Percentiles rank a stretch among this genome's conserved stretches.
Conservation (phyloP, 2,329 filamentous ascomycete species). For the Helminthosporium solani region DNA sequence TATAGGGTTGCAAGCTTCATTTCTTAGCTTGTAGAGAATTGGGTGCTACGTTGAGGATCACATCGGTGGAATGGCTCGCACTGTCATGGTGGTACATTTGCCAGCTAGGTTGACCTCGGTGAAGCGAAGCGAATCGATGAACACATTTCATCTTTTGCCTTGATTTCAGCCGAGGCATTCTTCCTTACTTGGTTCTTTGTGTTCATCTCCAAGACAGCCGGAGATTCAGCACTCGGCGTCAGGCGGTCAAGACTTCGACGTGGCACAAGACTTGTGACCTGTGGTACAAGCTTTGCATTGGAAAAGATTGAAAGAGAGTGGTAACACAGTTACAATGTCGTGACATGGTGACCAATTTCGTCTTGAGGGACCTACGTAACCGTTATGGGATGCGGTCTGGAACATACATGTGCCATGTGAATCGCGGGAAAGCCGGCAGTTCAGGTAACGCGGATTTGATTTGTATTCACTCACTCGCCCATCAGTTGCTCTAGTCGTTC, state of each 20-base stretch:
- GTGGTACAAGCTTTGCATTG: conserved; percentile 23
- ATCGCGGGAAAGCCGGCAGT: background rate
- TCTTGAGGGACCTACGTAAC: background rate
- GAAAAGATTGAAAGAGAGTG: conserved; percentile 11
- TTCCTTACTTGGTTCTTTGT: background rate
- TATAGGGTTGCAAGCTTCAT: too few species aligned
- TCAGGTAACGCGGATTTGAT: background rate
- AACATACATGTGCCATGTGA: background rate
- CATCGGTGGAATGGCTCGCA: too few species aligned
- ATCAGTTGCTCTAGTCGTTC: background rate
- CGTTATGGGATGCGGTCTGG: background rate
- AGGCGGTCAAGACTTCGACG: conserved; percentile 1
- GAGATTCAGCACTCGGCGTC: background rate
- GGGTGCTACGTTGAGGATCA: too few species aligned
- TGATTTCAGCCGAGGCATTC: conserved; percentile 3
- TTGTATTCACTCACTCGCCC: background rate
- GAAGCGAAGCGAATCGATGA: background rate
- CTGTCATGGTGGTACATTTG: too few species aligned
- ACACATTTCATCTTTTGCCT: background rate
- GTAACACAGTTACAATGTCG: background rate
- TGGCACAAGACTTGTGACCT: conserved; percentile 14
- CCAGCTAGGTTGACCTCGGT: background rate
- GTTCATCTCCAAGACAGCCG: background rate
- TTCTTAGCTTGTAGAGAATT: too few species aligned
- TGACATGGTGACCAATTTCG: conserved; percentile 9